phyloP scores from a whole-genome alignment of 805 yeast species.

The Blastobotrys mokoenaii region DNA sequence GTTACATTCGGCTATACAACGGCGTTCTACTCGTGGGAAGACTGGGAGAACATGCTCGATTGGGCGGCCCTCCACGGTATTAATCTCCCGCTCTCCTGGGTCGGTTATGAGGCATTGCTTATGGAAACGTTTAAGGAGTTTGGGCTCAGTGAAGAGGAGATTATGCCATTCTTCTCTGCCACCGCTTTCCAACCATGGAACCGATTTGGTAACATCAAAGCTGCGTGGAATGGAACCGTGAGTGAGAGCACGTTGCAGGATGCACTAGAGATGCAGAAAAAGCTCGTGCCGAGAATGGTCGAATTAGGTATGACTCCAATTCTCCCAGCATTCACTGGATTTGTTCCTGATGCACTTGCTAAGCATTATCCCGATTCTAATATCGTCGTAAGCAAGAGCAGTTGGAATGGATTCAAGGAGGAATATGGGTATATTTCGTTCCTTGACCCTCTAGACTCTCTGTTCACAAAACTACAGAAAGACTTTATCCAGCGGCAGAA shows the following conservation, averaged over 20 bases:
- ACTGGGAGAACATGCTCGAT: constrained; percentile 13
- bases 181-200: constrained; percentile 13
- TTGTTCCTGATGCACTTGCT: constrained; percentile 6
- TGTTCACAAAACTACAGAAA: constrained; percentile 7
- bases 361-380: constrained; percentile 7
- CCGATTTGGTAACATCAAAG: constrained; percentile 14
- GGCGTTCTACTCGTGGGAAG: constrained; percentile 10
- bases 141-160: constrained; percentile 5
- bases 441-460: constrained; percentile 11
- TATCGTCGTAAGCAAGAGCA: constrained; percentile 3
- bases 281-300: constrained; percentile 8
- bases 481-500: constrained; percentile 6
- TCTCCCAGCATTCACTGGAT: constrained; percentile 14
- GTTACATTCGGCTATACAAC: constrained; percentile 15
- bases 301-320: constrained; percentile 14
- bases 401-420: constrained; percentile 9
- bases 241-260: constrained; percentile 2
- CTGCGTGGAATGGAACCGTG: constrained; percentile 8
- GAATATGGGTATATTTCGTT: constrained; percentile 8
- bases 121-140: constrained; percentile 8
- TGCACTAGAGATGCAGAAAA: constrained; percentile 6
- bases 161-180: constrained; percentile 9
- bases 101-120: constrained; percentile 11
- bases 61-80: constrained; percentile 11
- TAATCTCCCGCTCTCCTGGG: constrained; percentile 13